Evolutionary conservation across 768 basidiomycete species (phyloP).

Genomic region (Leccinum subgranulosum): DNA sequence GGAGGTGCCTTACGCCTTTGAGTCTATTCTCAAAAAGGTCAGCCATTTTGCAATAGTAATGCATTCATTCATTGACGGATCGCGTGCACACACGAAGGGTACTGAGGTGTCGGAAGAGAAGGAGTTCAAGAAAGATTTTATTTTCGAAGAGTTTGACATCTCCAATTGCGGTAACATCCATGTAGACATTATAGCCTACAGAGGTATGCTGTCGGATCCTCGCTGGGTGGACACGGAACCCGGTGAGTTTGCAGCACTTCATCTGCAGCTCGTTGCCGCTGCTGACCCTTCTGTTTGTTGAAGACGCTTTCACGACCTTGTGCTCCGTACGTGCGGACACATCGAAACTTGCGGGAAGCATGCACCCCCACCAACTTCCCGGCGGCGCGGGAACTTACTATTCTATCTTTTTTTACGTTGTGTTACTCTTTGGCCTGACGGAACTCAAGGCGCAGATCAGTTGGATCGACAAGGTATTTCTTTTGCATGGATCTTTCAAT

Average conservation of each 20-base stretch:
- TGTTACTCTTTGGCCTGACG: conserved; percentile 51
- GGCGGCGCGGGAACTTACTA: conserved; percentile 12
- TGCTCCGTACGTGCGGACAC: conserved; percentile 11
- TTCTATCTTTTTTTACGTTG: conserved; percentile 26
- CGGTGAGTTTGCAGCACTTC: neutral
- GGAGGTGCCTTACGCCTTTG: conserved; percentile 9
- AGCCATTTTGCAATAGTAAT: neutral
- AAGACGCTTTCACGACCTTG: conserved; percentile 10
- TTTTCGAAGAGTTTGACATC: conserved; percentile 14
- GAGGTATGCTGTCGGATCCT: conserved; percentile 1
- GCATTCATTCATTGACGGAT: neutral
- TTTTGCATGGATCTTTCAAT: too few species aligned
- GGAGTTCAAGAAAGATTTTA: conserved; percentile 14
- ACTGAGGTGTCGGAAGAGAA: conserved; percentile 12
- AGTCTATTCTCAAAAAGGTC: conserved; percentile 12
- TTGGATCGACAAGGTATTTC: conserved; percentile 41
- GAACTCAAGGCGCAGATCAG: conserved; percentile 51
- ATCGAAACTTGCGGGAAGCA: conserved; percentile 8
- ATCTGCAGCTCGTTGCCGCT: neutral
- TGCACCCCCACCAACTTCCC: conserved; percentile 11
- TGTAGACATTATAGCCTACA: conserved; percentile 14
- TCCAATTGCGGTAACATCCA: conserved; percentile 12
- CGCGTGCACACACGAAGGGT: neutral
- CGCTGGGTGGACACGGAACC: conserved; percentile 7
- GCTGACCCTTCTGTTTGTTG: neutral